Evolutionary conservation across 2,329 filamentous ascomycete species (phyloP).

Genomic region (Aspergillus pseudonomiae): DNA sequence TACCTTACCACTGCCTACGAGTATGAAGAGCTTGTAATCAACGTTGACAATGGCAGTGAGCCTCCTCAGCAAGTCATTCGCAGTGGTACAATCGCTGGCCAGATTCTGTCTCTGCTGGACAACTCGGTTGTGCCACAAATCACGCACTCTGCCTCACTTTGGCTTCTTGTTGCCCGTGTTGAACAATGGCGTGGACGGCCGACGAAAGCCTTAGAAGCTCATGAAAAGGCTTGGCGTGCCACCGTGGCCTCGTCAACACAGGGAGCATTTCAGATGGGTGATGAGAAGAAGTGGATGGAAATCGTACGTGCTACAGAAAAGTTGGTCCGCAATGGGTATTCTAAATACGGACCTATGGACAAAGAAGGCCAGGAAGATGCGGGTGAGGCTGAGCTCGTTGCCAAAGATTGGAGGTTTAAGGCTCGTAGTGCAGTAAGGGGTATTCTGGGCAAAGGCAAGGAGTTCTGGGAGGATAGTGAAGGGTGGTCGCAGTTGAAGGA

Average conservation of each 20-base stretch:
- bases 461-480: conserved; percentile 74
- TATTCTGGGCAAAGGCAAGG: conserved; percentile 79
- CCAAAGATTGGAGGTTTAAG: conserved; percentile 84
- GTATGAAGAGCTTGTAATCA: conserved; percentile 41
- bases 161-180: conserved; percentile 72
- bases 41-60: conserved; percentile 37
- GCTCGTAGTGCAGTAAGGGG: conserved; percentile 80
- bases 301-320: conserved; percentile 79
- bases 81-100: conserved; percentile 56
- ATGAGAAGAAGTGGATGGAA: conserved; percentile 67
- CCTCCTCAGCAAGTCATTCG: conserved; percentile 41
- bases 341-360: conserved; percentile 71
- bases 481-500: conserved; percentile 44
- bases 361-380: conserved; percentile 55
- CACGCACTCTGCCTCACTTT: conserved; percentile 75
- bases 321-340: conserved; percentile 74
- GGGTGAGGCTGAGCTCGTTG: conserved; percentile 63
- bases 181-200: conserved; percentile 74
- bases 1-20: conserved; percentile 62
- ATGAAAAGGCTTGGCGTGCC: conserved; percentile 88
- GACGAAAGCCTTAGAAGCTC: conserved; percentile 72
- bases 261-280: conserved; percentile 55
- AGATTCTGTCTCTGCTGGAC: conserved; percentile 72
- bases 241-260: conserved; percentile 52
- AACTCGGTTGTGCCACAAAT: conserved; percentile 78